phyloP scores from a whole-genome alignment of 2,329 filamentous ascomycete genomes.

The Cercospora brassicicola region DNA sequence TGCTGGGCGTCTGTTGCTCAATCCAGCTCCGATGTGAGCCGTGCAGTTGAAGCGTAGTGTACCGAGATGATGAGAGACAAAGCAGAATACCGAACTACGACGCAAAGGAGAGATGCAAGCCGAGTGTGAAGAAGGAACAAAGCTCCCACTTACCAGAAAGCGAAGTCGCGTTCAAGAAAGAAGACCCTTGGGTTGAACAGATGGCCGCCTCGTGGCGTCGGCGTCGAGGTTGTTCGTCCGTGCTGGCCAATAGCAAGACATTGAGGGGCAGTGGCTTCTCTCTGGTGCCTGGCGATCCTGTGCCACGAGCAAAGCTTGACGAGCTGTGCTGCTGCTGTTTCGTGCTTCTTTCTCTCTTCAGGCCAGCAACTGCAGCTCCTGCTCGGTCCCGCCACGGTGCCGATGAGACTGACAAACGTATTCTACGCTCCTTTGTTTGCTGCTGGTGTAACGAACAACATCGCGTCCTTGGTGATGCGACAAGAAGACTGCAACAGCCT shows the following conservation, averaged over 20 bases:
- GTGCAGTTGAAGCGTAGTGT: background rate
- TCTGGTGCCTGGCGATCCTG: conserved; percentile 9
- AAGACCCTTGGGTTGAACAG: background rate
- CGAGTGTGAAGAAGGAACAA: background rate
- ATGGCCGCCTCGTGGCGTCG: background rate
- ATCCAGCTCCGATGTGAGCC: background rate
- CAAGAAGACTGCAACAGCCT: background rate
- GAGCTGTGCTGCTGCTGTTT: background rate
- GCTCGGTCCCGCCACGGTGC: conserved; percentile 8
- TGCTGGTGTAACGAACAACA: background rate
- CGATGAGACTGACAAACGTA: background rate
- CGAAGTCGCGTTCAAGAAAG: background rate
- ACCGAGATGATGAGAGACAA: background rate
- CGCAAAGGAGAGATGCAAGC: conserved; percentile 5
- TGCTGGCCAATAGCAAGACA: conserved; percentile 8
- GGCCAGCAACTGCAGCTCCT: background rate
- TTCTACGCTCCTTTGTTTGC: background rate
- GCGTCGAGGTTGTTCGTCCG: background rate
- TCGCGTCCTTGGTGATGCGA: background rate
- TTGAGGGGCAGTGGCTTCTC: background rate
- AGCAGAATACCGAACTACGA: background rate
- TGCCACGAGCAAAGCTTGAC: background rate
- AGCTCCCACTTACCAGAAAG: background rate
- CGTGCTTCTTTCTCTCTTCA: background rate
- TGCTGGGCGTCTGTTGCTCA: background rate